phyloP scores from a whole-genome alignment of 345 rosid genomes.

The Eucalyptus cloeziana region DNA sequence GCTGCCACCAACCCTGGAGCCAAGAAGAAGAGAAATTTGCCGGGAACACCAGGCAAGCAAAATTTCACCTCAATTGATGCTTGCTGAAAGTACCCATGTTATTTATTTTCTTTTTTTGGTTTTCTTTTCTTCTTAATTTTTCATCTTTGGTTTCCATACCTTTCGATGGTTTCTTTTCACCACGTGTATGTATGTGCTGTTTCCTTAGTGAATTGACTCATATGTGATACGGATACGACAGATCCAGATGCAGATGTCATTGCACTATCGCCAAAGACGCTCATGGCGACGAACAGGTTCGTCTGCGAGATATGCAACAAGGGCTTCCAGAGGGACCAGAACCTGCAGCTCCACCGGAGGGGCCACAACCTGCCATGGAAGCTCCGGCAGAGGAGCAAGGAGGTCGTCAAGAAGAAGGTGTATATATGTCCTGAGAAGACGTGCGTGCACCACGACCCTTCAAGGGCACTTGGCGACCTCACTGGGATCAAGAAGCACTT shows the following conservation, averaged over 20 bases:
- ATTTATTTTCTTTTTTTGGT: neutral
- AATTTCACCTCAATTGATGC: neutral
- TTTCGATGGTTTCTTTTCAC: neutral
- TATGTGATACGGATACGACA: neutral
- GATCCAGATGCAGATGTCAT: constrained; percentile 99
- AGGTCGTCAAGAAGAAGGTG: constrained; percentile 58
- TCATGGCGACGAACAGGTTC: constrained; percentile 92
- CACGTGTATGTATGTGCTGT: neutral
- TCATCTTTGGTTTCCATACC: neutral
- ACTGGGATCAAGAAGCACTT: constrained; percentile 93
- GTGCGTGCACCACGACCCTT: constrained; percentile 83
- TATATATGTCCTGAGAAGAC: constrained; percentile 89
- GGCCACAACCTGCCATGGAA: constrained; percentile 99
- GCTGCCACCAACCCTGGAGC: constrained; percentile 34
- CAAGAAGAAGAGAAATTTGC: constrained; percentile 82
- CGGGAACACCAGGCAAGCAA: constrained; percentile 82
- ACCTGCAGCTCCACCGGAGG: constrained; percentile 88
- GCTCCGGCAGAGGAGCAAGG: constrained; percentile 65
- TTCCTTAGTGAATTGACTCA: neutral
- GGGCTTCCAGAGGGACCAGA: constrained; percentile 96
- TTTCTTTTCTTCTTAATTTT: neutral
- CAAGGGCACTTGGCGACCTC: constrained; percentile 89
- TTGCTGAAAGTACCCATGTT: neutral
- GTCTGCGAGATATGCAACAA: constrained; percentile 93
- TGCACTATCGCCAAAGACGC: constrained; percentile 80